These are phyloP conservation scores for Prunus mira DNA, from an alignment of 306 rosid genomes.

Conservation along the genomic window DNA sequence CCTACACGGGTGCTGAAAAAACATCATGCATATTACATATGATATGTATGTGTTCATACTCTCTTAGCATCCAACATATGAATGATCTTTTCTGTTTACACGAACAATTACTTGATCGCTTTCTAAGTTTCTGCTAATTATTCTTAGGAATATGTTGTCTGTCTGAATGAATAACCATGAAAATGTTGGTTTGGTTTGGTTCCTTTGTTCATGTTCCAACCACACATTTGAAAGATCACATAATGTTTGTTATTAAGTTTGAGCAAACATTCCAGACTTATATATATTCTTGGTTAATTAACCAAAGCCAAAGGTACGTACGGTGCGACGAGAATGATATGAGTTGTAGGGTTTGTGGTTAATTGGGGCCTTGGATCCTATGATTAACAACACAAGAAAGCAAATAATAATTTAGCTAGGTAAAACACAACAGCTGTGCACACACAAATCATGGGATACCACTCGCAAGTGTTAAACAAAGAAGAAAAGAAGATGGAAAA, in stretches of 20 bases:
- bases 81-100: too few relatives aligned
- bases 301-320: background rate
- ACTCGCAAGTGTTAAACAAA: background rate
- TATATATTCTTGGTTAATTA: background rate
- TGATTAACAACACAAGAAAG: slow-evolving; percentile 17
- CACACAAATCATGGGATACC: background rate
- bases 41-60: background rate
- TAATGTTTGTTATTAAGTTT: too few relatives aligned
- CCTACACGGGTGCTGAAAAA: background rate
- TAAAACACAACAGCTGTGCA: slow-evolving; percentile 8
- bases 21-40: background rate
- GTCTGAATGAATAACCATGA: too few relatives aligned
- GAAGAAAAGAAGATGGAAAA: slow-evolving; percentile 7
- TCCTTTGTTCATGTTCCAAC: too few relatives aligned
- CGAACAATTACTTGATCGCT: too few relatives aligned
- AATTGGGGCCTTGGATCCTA: slow-evolving; percentile 38
- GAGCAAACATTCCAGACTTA: background rate
- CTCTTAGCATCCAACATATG: background rate
- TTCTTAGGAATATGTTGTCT: too few relatives aligned
- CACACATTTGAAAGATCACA: too few relatives aligned
- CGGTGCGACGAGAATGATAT: background rate
- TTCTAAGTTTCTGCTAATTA: too few relatives aligned
- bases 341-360: slow-evolving; percentile 8
- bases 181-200: too few relatives aligned
- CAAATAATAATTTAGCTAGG: slow-evolving; percentile 11